A percentile compares a stretch with the other conserved stretches of the same genome.
Evolutionary conservation across 116 monocot genomes (phyloP).

Genomic region (Trichopus zeylanicus): DNA sequence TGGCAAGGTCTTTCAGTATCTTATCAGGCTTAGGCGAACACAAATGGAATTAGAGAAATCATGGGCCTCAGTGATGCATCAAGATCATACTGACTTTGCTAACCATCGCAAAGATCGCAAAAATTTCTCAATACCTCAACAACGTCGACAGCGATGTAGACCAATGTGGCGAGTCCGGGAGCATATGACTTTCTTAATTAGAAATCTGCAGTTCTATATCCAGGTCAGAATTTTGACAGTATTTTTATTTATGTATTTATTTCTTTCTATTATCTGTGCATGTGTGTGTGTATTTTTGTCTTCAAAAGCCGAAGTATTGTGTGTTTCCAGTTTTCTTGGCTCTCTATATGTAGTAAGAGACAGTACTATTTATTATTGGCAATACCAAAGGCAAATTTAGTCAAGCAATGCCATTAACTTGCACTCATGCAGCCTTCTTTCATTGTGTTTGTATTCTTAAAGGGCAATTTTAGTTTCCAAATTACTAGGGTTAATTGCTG

Average conservation of each 20-base stretch:
- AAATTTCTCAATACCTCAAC: constrained; percentile 27
- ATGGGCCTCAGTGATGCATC: constrained; percentile 96
- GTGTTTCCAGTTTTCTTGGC: too few relatives aligned
- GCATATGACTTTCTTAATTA: constrained; percentile 95
- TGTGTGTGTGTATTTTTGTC: too few relatives aligned
- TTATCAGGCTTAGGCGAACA: constrained; percentile 85
- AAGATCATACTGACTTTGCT: constrained; percentile 83
- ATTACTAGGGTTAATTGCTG: too few relatives aligned
- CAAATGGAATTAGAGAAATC: constrained; percentile 98
- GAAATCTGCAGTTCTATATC: constrained; percentile 97
- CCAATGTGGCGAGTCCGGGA: constrained; percentile 96
- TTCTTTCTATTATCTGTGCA: too few relatives aligned
- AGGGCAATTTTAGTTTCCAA: too few relatives aligned
- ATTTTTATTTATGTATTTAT: neutral
- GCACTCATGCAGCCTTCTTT: too few relatives aligned
- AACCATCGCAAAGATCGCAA: constrained; percentile 54
- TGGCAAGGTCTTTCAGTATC: constrained; percentile 78
- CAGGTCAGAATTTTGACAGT: constrained; percentile 35
- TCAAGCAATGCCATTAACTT: too few relatives aligned
- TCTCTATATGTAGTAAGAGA: too few relatives aligned
- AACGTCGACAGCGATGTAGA: constrained; percentile 30
- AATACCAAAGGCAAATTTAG: too few relatives aligned
- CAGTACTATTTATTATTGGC: too few relatives aligned
- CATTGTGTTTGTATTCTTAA: too few relatives aligned
- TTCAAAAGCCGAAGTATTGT: too few relatives aligned